Percentiles rank a stretch among this genome's conserved stretches.
Conservation (phyloP, 2,329 filamentous ascomycete species). For the Bertia moriformis region DNA sequence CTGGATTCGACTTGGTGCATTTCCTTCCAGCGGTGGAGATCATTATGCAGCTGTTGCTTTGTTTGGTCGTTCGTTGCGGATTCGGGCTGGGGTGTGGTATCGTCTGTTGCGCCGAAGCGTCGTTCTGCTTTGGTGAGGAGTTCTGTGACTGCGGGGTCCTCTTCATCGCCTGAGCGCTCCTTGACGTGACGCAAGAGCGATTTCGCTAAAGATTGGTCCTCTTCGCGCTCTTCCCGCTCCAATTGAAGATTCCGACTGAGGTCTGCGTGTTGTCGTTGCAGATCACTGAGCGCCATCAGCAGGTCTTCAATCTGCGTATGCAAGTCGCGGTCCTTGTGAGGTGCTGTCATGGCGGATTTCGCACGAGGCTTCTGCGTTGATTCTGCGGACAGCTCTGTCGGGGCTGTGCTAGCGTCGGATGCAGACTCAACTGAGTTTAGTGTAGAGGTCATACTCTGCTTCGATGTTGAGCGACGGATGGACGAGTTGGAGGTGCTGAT, state of each 20-base stretch:
- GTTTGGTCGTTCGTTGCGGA: conserved; percentile 46
- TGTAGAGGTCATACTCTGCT: conserved; percentile 85
- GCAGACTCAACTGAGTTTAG: conserved; percentile 71
- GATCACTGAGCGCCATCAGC: conserved; percentile 73
- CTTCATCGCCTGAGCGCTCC: conserved; percentile 23
- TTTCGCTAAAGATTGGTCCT: conserved; percentile 58
- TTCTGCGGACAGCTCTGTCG: conserved; percentile 67
- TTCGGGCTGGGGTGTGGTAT: conserved; percentile 6
- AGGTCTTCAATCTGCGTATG: conserved; percentile 93
- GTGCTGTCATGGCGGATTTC: conserved; percentile 34
- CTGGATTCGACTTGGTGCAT: conserved; percentile 64
- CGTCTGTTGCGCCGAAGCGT: background rate
- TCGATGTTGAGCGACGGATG: conserved; percentile 71
- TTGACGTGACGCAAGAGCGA: conserved; percentile 37
- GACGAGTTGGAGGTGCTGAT: conserved; percentile 43
- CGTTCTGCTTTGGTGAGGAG: background rate
- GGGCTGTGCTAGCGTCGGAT: conserved; percentile 56
- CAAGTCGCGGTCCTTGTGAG: conserved; percentile 58
- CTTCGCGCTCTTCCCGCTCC: conserved; percentile 76
- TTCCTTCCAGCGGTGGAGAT: conserved; percentile 61
- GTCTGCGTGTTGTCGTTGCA: conserved; percentile 75
- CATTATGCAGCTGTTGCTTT: conserved; percentile 67
- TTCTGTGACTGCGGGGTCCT: conserved; percentile 8
- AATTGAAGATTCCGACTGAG: conserved; percentile 68
- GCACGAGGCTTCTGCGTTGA: conserved; percentile 58